phyloP scores from a whole-genome alignment of 306 rosid genomes.

The Senna tora region DNA sequence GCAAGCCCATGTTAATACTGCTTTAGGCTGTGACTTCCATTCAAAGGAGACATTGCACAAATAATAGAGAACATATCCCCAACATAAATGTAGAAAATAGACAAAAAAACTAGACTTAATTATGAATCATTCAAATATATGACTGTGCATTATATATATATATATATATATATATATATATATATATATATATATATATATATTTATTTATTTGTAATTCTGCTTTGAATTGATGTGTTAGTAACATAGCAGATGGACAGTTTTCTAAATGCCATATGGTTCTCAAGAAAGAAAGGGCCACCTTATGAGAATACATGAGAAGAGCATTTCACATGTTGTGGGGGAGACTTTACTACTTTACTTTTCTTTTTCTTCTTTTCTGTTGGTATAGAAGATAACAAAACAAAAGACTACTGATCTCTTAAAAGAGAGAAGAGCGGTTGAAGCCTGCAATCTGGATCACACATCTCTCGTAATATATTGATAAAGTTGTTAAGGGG shows the following conservation, averaged over 20 bases:
- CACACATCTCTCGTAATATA: no score
- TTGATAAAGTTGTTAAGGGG: no score
- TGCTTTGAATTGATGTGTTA: not conserved
- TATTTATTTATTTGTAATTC: no score
- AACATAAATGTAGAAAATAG: not conserved
- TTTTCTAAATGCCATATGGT: conserved; percentile 1
- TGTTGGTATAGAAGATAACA: no score
- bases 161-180: no score
- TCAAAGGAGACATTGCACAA: conserved; percentile 16
- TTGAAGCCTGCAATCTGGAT: no score
- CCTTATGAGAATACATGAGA: not conserved
- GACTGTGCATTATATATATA: not conserved
- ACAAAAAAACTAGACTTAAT: not conserved
- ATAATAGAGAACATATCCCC: conserved; percentile 30
- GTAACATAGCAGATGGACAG: not conserved
- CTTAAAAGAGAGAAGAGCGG: no score
- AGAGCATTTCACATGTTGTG: not conserved
- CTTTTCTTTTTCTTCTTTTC: no score
- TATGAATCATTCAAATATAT: no score
- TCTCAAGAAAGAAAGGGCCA: conserved; percentile 22
- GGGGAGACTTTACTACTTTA: no score
- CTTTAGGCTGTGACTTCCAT: not conserved
- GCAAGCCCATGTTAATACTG: conserved; percentile 28
- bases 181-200: no score
- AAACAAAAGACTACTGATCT: no score